Base-by-base conservation (phyloP, 176 grass and related monocot species). In the Cocos nucifera region DNA sequence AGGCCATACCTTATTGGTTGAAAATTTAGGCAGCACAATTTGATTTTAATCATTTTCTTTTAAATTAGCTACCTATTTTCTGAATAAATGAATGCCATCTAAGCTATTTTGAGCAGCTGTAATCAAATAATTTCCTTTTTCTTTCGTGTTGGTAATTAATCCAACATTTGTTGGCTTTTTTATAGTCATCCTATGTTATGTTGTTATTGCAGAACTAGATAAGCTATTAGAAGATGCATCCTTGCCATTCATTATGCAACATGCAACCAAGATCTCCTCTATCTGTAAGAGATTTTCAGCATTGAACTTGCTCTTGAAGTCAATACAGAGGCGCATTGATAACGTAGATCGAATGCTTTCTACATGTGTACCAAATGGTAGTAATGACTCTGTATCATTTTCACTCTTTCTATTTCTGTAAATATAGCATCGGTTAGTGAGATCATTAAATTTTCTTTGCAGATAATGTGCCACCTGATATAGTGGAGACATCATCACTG, bases 241-340 rank as follows among this genome's bases (percentile, higher is more conserved):
- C 8, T 66, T 80, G 26, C 73, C 71, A 0, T 65, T 85, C 5
- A 76, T 91, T 59, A 82, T 82, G 84, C 87, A 97, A 65, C 81
- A 91, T 27, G 74, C 93, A 30, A 67, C 76, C 35, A 97, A 83
- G 76, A 85, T 97, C 73, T 88, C 76, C 16, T 78, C 81, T 20
- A 78, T 97, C 28, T 84, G 79, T 15, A 88, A 76, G 53, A 91
- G 87, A 75, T 85, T 97, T 64, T 75, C 71, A 24, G 81, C 93
- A 50, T 50, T 91, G 56, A 97, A 97, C 69, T 82, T 88, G 76
- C 73, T 21, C 21, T 21, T 21, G 21, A 21, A 64, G 50, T 85
- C 93, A 69, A 85, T 91, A 80, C 93, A 91, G 54, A 79, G 79
- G 59, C 76, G 93, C 49, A 83, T 97, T 10, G 93, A 97, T 83